Evolutionary conservation across 805 yeast genomes (phyloP).

Genomic region (Lipomyces chichibuensis): DNA sequence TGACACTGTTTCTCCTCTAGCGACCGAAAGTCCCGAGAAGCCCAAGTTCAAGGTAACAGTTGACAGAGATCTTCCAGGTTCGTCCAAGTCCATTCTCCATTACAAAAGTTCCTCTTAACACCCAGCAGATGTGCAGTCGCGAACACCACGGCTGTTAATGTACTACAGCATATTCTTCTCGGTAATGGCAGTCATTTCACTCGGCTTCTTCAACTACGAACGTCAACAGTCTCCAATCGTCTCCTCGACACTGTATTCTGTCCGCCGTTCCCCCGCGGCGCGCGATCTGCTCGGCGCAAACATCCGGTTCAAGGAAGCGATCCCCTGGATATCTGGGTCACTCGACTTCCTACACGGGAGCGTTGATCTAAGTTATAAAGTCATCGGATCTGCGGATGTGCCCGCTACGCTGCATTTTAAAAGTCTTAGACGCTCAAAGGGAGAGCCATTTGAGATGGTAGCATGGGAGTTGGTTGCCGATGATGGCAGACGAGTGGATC

Average conservation of each 20-base stretch:
- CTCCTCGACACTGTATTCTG: conserved; percentile 79
- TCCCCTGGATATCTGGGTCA: conserved; percentile 90
- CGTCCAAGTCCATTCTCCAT: background rate
- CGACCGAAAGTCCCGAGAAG: conserved; percentile 6
- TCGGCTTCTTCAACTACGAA: conserved; percentile 87
- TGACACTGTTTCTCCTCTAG: conserved; percentile 42
- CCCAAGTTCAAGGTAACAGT: conserved; percentile 53
- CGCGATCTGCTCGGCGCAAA: conserved; percentile 69
- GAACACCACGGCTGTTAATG: conserved; percentile 53
- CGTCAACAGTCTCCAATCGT: conserved; percentile 88
- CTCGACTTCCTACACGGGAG: conserved; percentile 81
- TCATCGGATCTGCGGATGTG: conserved; percentile 62
- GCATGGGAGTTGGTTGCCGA: conserved; percentile 65
- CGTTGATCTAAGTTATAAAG: conserved; percentile 71
- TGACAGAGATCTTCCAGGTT: conserved; percentile 82
- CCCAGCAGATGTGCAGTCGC: conserved; percentile 45
- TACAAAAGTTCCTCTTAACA: background rate
- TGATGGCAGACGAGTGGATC: conserved; percentile 45
- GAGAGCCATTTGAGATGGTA: conserved; percentile 59
- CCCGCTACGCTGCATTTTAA: conserved; percentile 60
- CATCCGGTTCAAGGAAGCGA: conserved; percentile 68
- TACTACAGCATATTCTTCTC: conserved; percentile 60
- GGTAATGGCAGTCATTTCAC: conserved; percentile 58
- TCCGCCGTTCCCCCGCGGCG: conserved; percentile 73
- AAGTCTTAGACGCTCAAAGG: conserved; percentile 68